Evolutionary conservation across 345 rosid species (phyloP).

Genomic region (Murraya paniculata): DNA sequence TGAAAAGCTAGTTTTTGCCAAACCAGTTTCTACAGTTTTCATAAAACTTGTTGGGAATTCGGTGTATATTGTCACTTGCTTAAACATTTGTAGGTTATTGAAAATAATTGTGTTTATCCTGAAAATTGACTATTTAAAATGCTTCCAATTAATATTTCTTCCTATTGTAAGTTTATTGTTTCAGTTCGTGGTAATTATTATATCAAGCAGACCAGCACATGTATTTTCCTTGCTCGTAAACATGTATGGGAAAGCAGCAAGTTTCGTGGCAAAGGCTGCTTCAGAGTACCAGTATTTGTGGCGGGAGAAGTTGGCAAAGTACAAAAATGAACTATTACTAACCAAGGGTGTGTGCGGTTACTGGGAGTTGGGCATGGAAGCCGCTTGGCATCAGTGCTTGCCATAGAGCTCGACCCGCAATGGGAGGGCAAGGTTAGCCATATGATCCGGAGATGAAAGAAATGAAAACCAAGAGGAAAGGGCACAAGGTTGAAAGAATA

Average conservation of each 20-base stretch:
- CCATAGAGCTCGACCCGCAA: constrained; percentile 74
- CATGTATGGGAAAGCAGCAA: constrained; percentile 61
- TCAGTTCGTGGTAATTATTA: neutral
- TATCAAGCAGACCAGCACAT: neutral
- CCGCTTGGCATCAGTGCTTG: constrained; percentile 79
- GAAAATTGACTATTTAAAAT: neutral
- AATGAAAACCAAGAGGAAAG: constrained; percentile 77
- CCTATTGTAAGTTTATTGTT: neutral
- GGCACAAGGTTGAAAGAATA: constrained; percentile 74
- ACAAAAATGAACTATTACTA: constrained; percentile 52
- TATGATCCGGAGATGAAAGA: constrained; percentile 87
- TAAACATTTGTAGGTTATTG: too few relatives aligned
- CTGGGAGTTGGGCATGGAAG: constrained; percentile 84
- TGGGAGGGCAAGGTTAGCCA: constrained; percentile 76
- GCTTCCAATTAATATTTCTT: too few relatives aligned
- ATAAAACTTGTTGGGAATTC: too few relatives aligned
- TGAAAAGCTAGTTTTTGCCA: too few relatives aligned
- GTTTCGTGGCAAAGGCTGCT: constrained; percentile 48
- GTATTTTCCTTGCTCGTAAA: neutral
- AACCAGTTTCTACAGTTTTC: too few relatives aligned
- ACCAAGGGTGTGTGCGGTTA: constrained; percentile 86
- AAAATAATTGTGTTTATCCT: neutral
- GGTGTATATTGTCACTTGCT: too few relatives aligned
- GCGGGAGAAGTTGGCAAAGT: constrained; percentile 68
- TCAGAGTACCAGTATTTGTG: constrained; percentile 68